Conservation (phyloP, 2,329 filamentous ascomycete species). For the Fusarium oxysporum region DNA sequence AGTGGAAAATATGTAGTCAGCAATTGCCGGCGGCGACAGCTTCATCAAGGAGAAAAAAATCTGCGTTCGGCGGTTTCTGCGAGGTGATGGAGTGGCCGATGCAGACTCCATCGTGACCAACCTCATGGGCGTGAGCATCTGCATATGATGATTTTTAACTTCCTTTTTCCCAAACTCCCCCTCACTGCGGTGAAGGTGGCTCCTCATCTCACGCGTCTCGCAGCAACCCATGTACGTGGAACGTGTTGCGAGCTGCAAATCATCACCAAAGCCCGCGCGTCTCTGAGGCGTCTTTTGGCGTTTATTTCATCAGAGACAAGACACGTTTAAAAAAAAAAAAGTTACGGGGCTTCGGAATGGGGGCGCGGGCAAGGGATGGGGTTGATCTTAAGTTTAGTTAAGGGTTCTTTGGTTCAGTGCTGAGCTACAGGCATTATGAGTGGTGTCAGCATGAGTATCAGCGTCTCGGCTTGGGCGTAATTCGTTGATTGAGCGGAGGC, state of each 20-base stretch:
- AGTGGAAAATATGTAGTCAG: conserved; percentile 19
- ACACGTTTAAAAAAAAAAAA: conserved; percentile 33
- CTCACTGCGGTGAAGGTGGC: conserved; percentile 33
- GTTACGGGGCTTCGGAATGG: conserved; percentile 41
- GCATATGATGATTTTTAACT: conserved; percentile 27
- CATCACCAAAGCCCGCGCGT: conserved; percentile 38
- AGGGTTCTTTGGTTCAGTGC: conserved; percentile 20
- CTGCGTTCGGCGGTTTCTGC: conserved; percentile 23
- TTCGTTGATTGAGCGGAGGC: conserved; percentile 21
- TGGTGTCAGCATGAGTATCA: conserved; percentile 28
- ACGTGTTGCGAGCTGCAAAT: conserved; percentile 45
- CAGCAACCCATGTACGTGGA: conserved; percentile 46
- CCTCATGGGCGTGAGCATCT: conserved; percentile 23
- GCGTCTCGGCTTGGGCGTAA: conserved; percentile 26
- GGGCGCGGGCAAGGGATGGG: conserved; percentile 30
- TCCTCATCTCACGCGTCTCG: conserved; percentile 44
- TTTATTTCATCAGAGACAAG: conserved; percentile 34
- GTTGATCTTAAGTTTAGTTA: conserved; percentile 24
- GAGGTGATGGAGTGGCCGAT: conserved; percentile 32
- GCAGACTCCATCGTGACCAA: conserved; percentile 38
- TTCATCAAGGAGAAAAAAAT: conserved; percentile 35
- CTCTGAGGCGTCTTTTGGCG: conserved; percentile 32
- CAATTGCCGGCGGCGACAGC: conserved; percentile 29
- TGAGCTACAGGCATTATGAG: conserved; percentile 24
- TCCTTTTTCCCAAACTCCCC: conserved; percentile 16